These are phyloP conservation scores for Globisporangium rhizosaccharum DNA, from an alignment of 352 stramenopile species.

Conservation along the genomic window DNA sequence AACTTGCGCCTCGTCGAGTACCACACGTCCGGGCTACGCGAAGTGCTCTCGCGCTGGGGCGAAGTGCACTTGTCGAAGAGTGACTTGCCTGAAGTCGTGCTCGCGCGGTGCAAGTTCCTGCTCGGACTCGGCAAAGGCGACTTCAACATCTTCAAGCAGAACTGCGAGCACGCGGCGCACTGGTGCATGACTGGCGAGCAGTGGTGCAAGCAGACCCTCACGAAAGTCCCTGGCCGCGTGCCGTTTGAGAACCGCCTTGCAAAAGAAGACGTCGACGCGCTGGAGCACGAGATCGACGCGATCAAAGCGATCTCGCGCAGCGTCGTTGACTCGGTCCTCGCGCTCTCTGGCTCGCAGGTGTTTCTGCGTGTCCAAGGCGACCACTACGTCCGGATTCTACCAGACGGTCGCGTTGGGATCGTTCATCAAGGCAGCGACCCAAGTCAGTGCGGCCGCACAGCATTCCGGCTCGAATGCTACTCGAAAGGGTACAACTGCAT, in stretches of 20 bases:
- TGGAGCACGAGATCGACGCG: constrained; percentile 66
- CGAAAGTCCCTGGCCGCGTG: constrained; percentile 59
- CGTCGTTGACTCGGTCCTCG: constrained; percentile 65
- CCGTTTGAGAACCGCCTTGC: constrained; percentile 72
- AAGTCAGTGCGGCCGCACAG: constrained; percentile 41
- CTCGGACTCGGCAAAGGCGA: constrained; percentile 69
- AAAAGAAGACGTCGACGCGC: constrained; percentile 71
- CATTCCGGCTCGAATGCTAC: constrained; percentile 73
- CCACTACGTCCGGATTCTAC: constrained; percentile 54
- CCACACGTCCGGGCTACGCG: constrained; percentile 73
- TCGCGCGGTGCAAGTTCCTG: constrained; percentile 78
- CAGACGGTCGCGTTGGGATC: constrained; percentile 46
- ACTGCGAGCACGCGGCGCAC: constrained; percentile 83
- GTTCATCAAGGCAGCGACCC: constrained; percentile 41
- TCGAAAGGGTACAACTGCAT: constrained; percentile 84
- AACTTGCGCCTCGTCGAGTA: constrained; percentile 82
- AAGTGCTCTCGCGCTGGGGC: constrained; percentile 77
- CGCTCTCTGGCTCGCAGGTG: constrained; percentile 48
- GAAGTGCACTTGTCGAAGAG: constrained; percentile 83
- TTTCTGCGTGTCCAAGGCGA: constrained; percentile 69
- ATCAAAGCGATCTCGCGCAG: constrained; percentile 67
- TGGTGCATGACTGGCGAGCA: constrained; percentile 89
- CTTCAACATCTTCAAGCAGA: constrained; percentile 87
- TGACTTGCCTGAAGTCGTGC: constrained; percentile 76
- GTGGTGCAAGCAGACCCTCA: constrained; percentile 86